Percentiles rank a stretch among this genome's conserved stretches.
These are phyloP conservation scores for Blastocrithidia nonstop DNA, from an alignment of 208 protist species.

Conservation along the genomic window DNA sequence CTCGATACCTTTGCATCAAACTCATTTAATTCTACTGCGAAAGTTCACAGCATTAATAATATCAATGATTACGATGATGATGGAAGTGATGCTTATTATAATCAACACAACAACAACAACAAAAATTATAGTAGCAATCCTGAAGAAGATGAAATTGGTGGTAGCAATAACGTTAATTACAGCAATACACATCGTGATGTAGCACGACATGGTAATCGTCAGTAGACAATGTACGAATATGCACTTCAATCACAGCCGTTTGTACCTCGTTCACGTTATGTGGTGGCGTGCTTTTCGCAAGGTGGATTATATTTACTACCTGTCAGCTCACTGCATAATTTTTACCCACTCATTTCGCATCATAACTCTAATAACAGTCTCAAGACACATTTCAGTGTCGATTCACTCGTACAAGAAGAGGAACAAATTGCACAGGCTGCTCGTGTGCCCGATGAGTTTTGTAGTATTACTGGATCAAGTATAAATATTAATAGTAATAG, in stretches of 20 bases:
- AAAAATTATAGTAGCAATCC: background rate
- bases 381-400: no score
- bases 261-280: slow-evolving; percentile 41
- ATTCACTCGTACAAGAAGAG: no score
- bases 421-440: no score
- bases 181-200: background rate
- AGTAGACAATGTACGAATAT: slow-evolving; percentile 34
- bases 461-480: background rate
- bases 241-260: slow-evolving; percentile 62
- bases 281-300: slow-evolving; percentile 27
- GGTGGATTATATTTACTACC: slow-evolving; percentile 57
- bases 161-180: background rate
- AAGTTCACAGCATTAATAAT: background rate
- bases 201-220: slow-evolving; percentile 2
- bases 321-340: slow-evolving; percentile 30
- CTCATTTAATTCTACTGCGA: slow-evolving; percentile 18
- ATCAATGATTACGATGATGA: slow-evolving; percentile 9
- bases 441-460: no score
- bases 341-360: slow-evolving; percentile 7
- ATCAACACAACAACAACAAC: no score
- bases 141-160: background rate
- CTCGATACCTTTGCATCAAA: slow-evolving; percentile 64
- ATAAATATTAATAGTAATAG: no score
- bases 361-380: no score
- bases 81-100: background rate